phyloP scores from a whole-genome alignment of 805 yeast species.

The Nakazawaea holstii region DNA sequence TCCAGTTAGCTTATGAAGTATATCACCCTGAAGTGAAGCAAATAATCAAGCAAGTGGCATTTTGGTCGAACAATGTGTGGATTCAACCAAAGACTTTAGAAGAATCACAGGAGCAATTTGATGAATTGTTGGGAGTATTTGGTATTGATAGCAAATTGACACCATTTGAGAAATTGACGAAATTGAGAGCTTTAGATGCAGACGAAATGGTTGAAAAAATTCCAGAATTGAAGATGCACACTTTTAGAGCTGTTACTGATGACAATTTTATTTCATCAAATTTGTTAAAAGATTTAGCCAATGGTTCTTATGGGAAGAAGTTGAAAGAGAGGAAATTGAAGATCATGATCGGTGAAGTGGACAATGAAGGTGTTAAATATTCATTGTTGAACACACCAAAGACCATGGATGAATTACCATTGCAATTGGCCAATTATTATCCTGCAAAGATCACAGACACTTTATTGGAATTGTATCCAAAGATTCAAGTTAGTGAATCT shows the following conservation, averaged over 20 bases:
- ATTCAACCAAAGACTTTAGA: constrained; percentile 34
- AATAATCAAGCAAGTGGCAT: constrained; percentile 31
- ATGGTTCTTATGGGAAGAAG: constrained; percentile 24
- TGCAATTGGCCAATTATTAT: constrained; percentile 32
- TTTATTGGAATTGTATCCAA: constrained; percentile 14
- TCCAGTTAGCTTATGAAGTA: constrained; percentile 36
- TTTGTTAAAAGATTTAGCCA: constrained; percentile 26
- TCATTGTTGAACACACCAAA: constrained; percentile 27
- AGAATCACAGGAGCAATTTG: constrained; percentile 32
- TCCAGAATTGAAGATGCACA: constrained; percentile 22
- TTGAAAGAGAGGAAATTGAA: constrained; percentile 18
- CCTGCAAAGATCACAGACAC: constrained; percentile 25
- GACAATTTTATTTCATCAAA: constrained; percentile 27
- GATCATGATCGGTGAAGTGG: constrained; percentile 28
- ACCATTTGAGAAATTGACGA: constrained; percentile 16
- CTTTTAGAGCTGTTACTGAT: constrained; percentile 37
- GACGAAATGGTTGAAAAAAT: constrained; percentile 20
- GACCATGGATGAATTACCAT: constrained; percentile 22
- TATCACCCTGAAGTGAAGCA: constrained; percentile 34
- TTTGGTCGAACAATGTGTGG: constrained; percentile 32
- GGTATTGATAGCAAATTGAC: constrained; percentile 14
- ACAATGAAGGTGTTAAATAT: constrained; percentile 28
- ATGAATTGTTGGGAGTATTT: constrained; percentile 25
- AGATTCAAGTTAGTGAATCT: constrained; percentile 13
- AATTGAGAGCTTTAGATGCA: constrained; percentile 11